These are phyloP conservation scores for Xanthoparmelia taractica DNA, from an alignment of 495 filamentous ascomycete species.

Conservation along the genomic window DNA sequence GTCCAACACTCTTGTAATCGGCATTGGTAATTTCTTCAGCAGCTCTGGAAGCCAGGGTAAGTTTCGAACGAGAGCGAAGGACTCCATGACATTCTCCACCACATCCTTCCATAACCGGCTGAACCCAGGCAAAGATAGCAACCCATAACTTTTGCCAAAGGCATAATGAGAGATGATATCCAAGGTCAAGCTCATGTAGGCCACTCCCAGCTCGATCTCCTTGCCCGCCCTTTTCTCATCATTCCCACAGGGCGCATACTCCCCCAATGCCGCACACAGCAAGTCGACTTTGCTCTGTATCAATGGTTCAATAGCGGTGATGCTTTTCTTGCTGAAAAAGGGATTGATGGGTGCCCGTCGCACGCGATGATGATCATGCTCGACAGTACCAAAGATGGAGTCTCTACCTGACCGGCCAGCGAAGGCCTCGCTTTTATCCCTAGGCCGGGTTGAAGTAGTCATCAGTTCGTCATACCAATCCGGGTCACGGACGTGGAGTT, in stretches of 20 bases:
- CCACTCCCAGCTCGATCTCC: constrained; percentile 30
- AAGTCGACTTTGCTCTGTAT: constrained; percentile 38
- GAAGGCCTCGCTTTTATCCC: constrained; percentile 34
- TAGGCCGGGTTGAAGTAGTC: constrained; percentile 24
- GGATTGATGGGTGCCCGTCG: constrained; percentile 39
- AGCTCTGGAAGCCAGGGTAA: constrained; percentile 9
- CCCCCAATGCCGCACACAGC: constrained; percentile 33
- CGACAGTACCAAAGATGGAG: constrained; percentile 40
- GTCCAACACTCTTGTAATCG: not conserved
- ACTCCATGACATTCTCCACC: constrained; percentile 7
- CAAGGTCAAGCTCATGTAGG: constrained; percentile 35
- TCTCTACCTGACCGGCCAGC: constrained; percentile 25
- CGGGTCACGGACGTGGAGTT: constrained; percentile 36
- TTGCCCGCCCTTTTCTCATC: constrained; percentile 9
- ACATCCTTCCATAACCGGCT: constrained; percentile 7
- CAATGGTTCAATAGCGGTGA: constrained; percentile 36
- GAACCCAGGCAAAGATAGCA: constrained; percentile 24
- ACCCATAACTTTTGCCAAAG: constrained; percentile 34
- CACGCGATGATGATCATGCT: constrained; percentile 40
- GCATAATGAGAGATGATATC: constrained; percentile 41
- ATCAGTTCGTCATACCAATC: constrained; percentile 33
- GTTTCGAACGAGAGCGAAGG: constrained; percentile 25
- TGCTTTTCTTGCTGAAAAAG: constrained; percentile 44
- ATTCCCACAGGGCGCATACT: constrained; percentile 16
- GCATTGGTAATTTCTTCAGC: constrained; percentile 10